A percentile compares a stretch with the other conserved stretches of the same genome.
Conservation (phyloP, 768 basidiomycete genomes). For the Macrolepiota dolichaula region DNA sequence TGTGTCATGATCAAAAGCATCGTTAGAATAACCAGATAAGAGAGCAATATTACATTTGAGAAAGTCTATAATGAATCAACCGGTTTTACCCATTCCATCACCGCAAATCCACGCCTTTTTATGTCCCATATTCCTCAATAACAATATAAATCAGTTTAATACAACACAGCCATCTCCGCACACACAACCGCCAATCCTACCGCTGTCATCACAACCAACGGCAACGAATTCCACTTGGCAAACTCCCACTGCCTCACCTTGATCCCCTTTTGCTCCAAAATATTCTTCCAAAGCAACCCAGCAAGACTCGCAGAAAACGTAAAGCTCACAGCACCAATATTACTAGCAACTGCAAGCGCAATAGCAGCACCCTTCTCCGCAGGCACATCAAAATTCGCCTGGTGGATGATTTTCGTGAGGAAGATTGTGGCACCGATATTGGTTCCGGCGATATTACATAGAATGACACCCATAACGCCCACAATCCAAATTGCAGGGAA, state of each 20-base stretch:
- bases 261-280: constrained; percentile 73
- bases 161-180: constrained; percentile 66
- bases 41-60: no score
- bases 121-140: not conserved
- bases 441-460: constrained; percentile 83
- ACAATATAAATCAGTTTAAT: not conserved
- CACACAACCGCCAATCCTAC: constrained; percentile 69
- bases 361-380: constrained; percentile 56
- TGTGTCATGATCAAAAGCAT: not conserved
- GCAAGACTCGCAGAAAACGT: constrained; percentile 88
- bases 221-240: constrained; percentile 67
- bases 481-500: constrained; percentile 61
- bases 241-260: constrained; percentile 59
- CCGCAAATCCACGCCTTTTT: not conserved
- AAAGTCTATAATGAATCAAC: no score
- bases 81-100: no score
- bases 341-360: constrained; percentile 81
- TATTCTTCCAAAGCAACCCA: constrained; percentile 79
- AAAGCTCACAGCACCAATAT: constrained; percentile 88
- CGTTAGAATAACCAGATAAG: no score
- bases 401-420: constrained; percentile 72
- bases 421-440: constrained; percentile 93
- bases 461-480: constrained; percentile 66
- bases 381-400: constrained; percentile 30
- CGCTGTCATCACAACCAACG: constrained; percentile 60